Conservation (phyloP, 495 filamentous ascomycete species). For the Aspergillus baeticus region DNA sequence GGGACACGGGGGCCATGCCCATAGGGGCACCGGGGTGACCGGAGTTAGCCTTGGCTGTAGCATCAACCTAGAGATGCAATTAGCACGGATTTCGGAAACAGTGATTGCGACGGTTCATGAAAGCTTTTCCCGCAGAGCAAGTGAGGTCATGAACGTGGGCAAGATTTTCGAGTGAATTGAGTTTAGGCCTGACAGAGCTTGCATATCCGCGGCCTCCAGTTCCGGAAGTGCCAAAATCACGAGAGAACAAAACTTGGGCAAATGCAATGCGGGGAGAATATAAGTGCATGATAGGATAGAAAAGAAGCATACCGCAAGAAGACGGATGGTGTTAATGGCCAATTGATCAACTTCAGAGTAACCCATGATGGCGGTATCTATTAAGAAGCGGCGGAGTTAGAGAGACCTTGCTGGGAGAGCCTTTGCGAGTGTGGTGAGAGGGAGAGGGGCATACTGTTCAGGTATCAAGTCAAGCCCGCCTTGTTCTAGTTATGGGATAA, state of each 20-base stretch:
- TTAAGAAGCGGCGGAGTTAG: slow-evolving; percentile 7
- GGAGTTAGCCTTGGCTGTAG: slow-evolving; percentile 91
- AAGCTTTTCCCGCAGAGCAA: neutral
- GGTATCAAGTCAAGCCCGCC: slow-evolving; percentile 11
- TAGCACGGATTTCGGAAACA: slow-evolving; percentile 12
- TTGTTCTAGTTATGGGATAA: slow-evolving; percentile 1
- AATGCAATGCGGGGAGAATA: slow-evolving; percentile 9
- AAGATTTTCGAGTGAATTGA: neutral
- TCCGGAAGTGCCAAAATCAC: neutral
- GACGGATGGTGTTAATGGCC: slow-evolving; percentile 95
- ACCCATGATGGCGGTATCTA: slow-evolving; percentile 71
- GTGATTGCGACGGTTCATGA: neutral
- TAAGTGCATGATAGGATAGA: slow-evolving; percentile 13
- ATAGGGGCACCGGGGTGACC: slow-evolving; percentile 99
- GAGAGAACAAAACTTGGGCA: slow-evolving; percentile 14
- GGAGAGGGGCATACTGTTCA: slow-evolving; percentile 13
- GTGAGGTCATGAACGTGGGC: neutral
- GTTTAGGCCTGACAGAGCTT: neutral
- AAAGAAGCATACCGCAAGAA: slow-evolving; percentile 71
- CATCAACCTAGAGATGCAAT: slow-evolving; percentile 75
- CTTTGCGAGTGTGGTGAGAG: neutral
- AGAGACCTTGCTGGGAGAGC: neutral
- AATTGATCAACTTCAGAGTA: slow-evolving; percentile 82
- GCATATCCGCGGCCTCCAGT: neutral
- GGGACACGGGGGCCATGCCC: slow-evolving; percentile 96